These are phyloP conservation scores for Clonostachys solani DNA, from an alignment of 2,329 filamentous ascomycete genomes.

Conservation along the genomic window DNA sequence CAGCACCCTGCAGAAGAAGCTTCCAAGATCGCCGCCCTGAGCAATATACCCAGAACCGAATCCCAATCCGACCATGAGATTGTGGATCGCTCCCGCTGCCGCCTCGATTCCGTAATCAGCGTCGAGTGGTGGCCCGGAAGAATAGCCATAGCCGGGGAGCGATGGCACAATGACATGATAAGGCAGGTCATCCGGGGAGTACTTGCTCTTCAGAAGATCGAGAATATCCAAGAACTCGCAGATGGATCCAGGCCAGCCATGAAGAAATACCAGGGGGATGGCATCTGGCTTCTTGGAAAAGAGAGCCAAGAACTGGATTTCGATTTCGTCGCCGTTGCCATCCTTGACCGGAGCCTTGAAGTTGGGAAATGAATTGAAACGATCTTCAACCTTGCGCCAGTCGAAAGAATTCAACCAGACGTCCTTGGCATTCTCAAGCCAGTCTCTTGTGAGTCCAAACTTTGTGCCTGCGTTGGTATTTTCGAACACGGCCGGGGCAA, in stretches of 20 bases:
- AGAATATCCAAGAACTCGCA: constrained; percentile 4
- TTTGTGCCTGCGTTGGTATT: background rate
- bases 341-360: background rate
- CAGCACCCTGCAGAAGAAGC: background rate
- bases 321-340: background rate
- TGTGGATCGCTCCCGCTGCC: constrained; percentile 1
- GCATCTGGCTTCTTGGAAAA: constrained; percentile 5
- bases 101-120: constrained; percentile 1
- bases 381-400: background rate
- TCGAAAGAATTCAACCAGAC: background rate
- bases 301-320: background rate
- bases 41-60: constrained; percentile 4
- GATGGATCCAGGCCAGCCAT: constrained; percentile 6
- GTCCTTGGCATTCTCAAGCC: background rate
- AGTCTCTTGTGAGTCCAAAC: background rate
- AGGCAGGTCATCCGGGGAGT: constrained; percentile 2
- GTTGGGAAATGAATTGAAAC: background rate
- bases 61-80: constrained; percentile 4
- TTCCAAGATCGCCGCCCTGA: constrained; percentile 6
- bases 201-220: constrained; percentile 2
- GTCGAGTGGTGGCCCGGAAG: constrained; percentile 4
- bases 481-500: background rate
- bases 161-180: constrained; percentile 6
- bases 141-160: constrained; percentile 6
- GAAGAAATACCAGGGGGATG: constrained; percentile 4